Conservation (phyloP, 2,329 filamentous ascomycete genomes). For the Cyphellophora europaea region DNA sequence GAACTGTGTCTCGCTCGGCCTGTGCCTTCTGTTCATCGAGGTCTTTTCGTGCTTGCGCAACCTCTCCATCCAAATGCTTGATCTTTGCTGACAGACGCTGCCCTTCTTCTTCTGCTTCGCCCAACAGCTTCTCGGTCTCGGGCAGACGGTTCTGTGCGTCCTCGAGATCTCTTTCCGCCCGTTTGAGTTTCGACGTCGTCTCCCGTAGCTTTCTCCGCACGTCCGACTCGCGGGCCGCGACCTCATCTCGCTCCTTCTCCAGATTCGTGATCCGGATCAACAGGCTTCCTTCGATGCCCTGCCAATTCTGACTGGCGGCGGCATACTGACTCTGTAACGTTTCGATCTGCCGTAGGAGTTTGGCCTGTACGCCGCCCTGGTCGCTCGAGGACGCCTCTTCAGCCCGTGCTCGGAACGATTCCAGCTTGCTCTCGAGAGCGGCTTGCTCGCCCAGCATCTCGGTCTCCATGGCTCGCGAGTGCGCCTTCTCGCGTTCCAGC, state of each 20-base stretch:
- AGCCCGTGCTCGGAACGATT: constrained; percentile 71
- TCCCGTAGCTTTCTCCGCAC: constrained; percentile 85
- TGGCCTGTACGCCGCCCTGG: constrained; percentile 75
- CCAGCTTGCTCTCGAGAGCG: constrained; percentile 77
- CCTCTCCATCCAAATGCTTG: constrained; percentile 47
- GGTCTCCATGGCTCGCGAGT: constrained; percentile 56
- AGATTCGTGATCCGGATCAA: constrained; percentile 65
- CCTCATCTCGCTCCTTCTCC: constrained; percentile 87
- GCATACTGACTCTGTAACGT: constrained; percentile 92
- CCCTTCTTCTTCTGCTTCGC: constrained; percentile 54
- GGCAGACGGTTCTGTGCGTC: constrained; percentile 38
- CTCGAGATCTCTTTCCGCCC: constrained; percentile 76
- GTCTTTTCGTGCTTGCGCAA: constrained; percentile 49
- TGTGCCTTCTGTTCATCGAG: constrained; percentile 50
- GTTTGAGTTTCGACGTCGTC: constrained; percentile 58
- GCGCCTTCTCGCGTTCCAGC: constrained; percentile 62
- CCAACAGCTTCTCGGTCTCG: constrained; percentile 46
- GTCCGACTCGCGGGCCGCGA: constrained; percentile 71
- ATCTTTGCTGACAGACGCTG: constrained; percentile 33
- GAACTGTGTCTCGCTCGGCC: constrained; percentile 47
- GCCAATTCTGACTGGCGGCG: constrained; percentile 93
- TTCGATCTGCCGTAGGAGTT: constrained; percentile 86
- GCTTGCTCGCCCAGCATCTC: constrained; percentile 72
- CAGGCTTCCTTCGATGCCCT: constrained; percentile 83
- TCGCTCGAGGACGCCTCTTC: constrained; percentile 83